These are phyloP conservation scores for Cynanchum wilfordii DNA, from an alignment of 257 asterid genomes.

Conservation along the genomic window DNA sequence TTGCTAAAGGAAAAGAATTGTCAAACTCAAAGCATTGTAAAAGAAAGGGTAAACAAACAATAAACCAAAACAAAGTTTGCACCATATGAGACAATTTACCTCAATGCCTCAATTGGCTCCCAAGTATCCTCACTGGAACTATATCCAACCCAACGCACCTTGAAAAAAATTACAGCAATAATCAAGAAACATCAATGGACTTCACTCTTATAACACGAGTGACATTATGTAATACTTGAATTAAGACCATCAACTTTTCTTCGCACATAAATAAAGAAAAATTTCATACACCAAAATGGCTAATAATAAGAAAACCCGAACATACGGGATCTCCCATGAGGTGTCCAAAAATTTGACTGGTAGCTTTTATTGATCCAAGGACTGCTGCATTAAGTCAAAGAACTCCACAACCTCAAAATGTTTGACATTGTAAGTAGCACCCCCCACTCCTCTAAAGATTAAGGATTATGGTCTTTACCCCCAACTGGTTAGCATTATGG, in stretches of 20 bases:
- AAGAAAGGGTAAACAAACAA: not conserved
- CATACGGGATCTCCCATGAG: not conserved
- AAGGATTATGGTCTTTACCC: not conserved
- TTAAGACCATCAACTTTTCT: not conserved
- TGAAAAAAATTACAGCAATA: not conserved
- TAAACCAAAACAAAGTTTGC: not conserved
- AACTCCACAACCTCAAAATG: not conserved
- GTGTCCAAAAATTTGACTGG: not conserved
- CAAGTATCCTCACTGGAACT: conserved; percentile 67
- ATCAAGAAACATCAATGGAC: not conserved
- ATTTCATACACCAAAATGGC: not conserved
- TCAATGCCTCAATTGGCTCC: conserved; percentile 74
- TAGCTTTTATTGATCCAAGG: not conserved
- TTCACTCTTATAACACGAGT: not conserved
- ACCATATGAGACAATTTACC: conserved; percentile 27
- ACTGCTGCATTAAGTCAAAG: not conserved
- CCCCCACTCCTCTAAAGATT: not conserved
- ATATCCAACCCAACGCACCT: conserved; percentile 84
- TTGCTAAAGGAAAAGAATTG: conserved; percentile 29
- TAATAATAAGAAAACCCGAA: not conserved
- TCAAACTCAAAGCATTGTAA: not conserved
- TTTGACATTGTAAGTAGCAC: not conserved
- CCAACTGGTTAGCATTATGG: not conserved
- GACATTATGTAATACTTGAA: not conserved
- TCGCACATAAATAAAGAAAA: not conserved